Evolutionary conservation across 2,329 filamentous ascomycete genomes (phyloP), one percentile per base, ranked within the genome.

Genomic region (Arachnomyces sp.): DNA sequence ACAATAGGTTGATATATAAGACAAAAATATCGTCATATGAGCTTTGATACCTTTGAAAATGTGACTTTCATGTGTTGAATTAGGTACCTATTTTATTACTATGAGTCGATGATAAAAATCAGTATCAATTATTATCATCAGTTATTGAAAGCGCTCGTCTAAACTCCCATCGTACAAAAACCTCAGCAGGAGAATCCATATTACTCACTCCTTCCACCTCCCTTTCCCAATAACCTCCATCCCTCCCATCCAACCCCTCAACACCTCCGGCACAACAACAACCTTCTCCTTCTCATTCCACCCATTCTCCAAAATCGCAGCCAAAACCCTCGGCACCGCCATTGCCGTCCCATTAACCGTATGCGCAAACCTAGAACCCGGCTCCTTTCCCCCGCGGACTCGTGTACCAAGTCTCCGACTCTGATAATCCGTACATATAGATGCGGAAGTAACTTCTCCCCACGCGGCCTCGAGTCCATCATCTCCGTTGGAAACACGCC

Each of bases 361-460:
- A 67, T 86, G 87, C 11, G 89, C 87, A 60, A 87, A 96, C 2
- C 73, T 71, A 31, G 83, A 65, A 56, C 68, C 67, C 14, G 9
- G 34, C 8, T 17, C 41, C 13, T 59, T 65, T 31, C 65, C 65
- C 38, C 65, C 68, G 46, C 81, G 79, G 34, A 86, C 69, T 31
- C 84, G 75, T 11, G 92, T 95, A 18, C 78, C 82, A 28, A 98
- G 70, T 12, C 92, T 75, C 18, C 92, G 75, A 17, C 77, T 84
- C 69, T 98, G 92, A 65, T 96, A 98, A 63, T 98, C 92, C 1
- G 86, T 92, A 65, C 92, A 98, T 52, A 90, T 82, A 47, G 86
- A 93, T 0, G 87, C 81, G 32, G 84, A 90, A 0, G 89, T 94
- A 38, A 98, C 82, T 65, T 98, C 92, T 34, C 92, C 92, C 84